These are phyloP conservation scores for Termitomyces sp. DNA, from an alignment of 768 basidiomycete genomes.

Conservation along the genomic window DNA sequence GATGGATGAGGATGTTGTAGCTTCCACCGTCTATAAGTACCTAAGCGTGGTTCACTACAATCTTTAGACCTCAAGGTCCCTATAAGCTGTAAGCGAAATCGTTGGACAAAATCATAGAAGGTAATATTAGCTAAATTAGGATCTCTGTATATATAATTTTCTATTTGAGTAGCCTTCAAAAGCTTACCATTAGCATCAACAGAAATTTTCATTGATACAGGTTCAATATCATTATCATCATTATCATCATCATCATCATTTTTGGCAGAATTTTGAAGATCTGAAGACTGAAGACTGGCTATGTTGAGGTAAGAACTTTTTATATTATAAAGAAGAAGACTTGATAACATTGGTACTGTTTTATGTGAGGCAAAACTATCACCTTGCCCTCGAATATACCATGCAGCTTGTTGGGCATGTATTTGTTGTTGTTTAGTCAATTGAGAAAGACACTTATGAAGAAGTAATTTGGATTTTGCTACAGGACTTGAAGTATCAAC, in stretches of 20 bases:
- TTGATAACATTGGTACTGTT: too few species aligned
- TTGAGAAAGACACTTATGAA: constrained; percentile 29
- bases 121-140: constrained; percentile 10
- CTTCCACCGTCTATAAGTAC: background rate
- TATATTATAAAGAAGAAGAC: too few species aligned
- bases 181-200: constrained; percentile 1
- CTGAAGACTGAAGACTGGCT: too few species aligned
- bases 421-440: constrained; percentile 26
- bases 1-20: constrained; percentile 10
- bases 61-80: constrained; percentile 1
- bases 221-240: too few species aligned
- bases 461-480: constrained; percentile 6
- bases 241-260: too few species aligned
- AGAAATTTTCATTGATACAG: too few species aligned
- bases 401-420: constrained; percentile 29
- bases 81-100: too few species aligned
- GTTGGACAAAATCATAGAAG: too few species aligned
- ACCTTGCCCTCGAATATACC: constrained; percentile 21
- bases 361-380: constrained; percentile 25
- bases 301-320: too few species aligned
- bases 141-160: constrained; percentile 24
- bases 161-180: constrained; percentile 17
- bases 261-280: too few species aligned
- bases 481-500: too few species aligned
- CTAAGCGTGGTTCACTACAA: too few species aligned